Base-by-base conservation (phyloP, 2,329 filamentous ascomycete genomes). In the Fusarium sp. region DNA sequence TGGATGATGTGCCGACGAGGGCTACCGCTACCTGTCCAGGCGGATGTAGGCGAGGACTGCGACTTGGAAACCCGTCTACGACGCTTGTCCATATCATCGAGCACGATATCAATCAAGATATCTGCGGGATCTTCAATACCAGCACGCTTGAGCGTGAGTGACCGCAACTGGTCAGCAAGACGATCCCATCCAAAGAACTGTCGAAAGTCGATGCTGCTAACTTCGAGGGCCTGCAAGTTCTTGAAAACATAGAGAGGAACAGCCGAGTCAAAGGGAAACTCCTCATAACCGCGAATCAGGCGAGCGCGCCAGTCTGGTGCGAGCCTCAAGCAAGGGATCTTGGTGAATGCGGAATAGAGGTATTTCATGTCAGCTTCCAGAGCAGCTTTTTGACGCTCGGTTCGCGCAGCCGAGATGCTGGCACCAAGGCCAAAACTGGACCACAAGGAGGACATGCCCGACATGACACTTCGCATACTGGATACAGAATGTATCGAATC, bases 151-250 rank as follows among this genome's bases (percentile, higher is more conserved):
- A 99, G 81, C 3, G 91, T 95, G 63, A 99, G 81, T 61, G 92
- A 96, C 57, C 93, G 88, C 61, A 99, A 80, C 75, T 97, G 93
- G 72, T 99, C 95, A 9, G 95, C 91, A 52, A 98, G 79, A 55
- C 91, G 88, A 74, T 99, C 94, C 95, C 95, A 99, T 54, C 95
- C 95, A 76, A 93, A 97, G 78, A 98, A 97, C 69, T 97, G 93
- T 60, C 95, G 88, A 73, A 97, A 97, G 76, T 99, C 95, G 72
- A 98, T 90, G 77, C 96, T 93, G 78, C 89, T 93, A 49, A 99
- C 91, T 75, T 99, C 95, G 63, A 99, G 82, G 19, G 92, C 90
- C 76, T 94, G 94, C 49, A 98, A 81, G 68, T 98, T 99, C 79
- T 99, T 98, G 84, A 99, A 98, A 9, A 91, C 91, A 75, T 96